Conservation (phyloP, 768 basidiomycete genomes). For the Fistulinella prunicolor region DNA sequence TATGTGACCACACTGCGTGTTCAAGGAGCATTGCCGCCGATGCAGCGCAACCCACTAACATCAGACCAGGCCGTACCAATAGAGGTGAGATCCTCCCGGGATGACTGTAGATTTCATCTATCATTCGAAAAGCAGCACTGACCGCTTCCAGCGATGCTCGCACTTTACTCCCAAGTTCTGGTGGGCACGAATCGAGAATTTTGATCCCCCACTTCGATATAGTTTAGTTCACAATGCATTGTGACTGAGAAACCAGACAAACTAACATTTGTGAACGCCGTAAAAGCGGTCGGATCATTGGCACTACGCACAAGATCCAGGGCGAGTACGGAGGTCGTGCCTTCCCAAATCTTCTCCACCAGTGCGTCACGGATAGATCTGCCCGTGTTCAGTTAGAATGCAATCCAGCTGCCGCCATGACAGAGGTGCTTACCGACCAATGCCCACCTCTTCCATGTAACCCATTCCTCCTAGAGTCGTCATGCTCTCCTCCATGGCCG, state of each 20-base stretch:
- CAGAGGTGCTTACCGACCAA: conserved; percentile 46
- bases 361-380: conserved; percentile 62
- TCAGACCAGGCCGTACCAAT: conserved; percentile 54
- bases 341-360: conserved; percentile 86
- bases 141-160: conserved; percentile 34
- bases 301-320: conserved; percentile 63
- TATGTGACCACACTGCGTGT: conserved; percentile 61
- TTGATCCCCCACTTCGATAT: conserved; percentile 49
- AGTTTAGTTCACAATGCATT: neutral
- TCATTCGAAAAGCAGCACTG: conserved; percentile 36
- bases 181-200: conserved; percentile 43
- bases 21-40: conserved; percentile 61
- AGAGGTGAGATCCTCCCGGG: conserved; percentile 40
- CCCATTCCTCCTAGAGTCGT: conserved; percentile 70
- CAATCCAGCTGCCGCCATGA: neutral
- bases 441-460: conserved; percentile 80
- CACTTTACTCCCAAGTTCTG: conserved; percentile 29
- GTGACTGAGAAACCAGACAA: neutral
- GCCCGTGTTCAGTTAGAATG: neutral
- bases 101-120: conserved; percentile 40
- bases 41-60: conserved; percentile 53
- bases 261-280: conserved; percentile 51
- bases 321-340: conserved; percentile 64
- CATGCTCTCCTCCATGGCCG: conserved; percentile 75
- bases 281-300: conserved; percentile 40